Base-by-base conservation (phyloP, 106 monocot genomes). In the Dioscorea dumetorum region DNA sequence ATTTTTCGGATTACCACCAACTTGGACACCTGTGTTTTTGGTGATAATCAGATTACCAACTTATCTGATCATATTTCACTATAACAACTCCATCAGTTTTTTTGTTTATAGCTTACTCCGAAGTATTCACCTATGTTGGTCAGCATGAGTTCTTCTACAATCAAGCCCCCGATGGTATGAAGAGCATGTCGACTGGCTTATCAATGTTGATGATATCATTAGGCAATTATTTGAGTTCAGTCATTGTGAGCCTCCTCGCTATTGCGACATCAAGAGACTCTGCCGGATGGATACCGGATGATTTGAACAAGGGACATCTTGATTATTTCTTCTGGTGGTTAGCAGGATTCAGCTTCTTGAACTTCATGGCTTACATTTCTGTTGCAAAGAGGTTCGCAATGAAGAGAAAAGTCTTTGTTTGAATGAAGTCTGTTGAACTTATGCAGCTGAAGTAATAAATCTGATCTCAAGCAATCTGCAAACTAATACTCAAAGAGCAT, bases 81-180 rank as follows among this genome's bases (percentile, higher is more conserved):
- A 3, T 83, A 83, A 80, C 87, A 87, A 61, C 60, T 81, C 17
- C 87, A 83, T 3, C 83, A 78, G 57, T 83, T 68, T 69, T 81
- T 81, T 33, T n/a, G n/a, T n/a, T 84, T 13, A 20, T 81, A 4
- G 81, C 66, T 2, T 71, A 64, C 8, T 59, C 81, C 0, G 88
- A 88, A 21, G 73, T 73, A 1, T 81, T 88, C 31, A 67, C 20
- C 24, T 75, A 73, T 12, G 69, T 84, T 13, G 78, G 75, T 4
- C 88, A 81, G 49, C 65, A 84, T 0, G 80, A 84, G 75, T 88
- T 88, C 64, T 88, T 88, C 75, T 77, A 84, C n/a, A 81, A 74
- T 6, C 74, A 88, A 50, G 70, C 71, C 0, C 87, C 87, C 0
- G 73, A 76, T 41, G 50, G 52, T 5, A 84, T 88, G 88, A 88